Percentiles rank a stretch among this genome's conserved stretches.
Evolutionary conservation across 768 basidiomycete genomes (phyloP).

Genomic region (Leccinum sublutescens): DNA sequence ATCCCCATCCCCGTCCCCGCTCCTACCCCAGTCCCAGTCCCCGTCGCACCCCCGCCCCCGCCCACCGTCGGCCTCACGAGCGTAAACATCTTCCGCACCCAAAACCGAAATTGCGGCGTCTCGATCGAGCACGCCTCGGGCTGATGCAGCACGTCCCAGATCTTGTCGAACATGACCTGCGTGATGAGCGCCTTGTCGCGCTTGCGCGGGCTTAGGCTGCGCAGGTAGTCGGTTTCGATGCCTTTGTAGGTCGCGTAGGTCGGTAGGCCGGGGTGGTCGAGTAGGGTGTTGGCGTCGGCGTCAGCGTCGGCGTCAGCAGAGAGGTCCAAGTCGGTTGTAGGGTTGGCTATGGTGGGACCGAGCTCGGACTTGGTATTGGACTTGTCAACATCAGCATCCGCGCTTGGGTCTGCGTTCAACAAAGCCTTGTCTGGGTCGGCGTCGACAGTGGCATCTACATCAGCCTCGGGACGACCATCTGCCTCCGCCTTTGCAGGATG

Average conservation of each 20-base stretch:
- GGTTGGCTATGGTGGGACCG: neutral
- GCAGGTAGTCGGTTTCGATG: slow-evolving; percentile 58
- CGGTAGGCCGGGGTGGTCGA: slow-evolving; percentile 51
- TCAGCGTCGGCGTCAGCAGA: neutral
- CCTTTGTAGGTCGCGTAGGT: slow-evolving; percentile 58
- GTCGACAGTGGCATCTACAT: neutral
- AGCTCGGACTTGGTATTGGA: neutral
- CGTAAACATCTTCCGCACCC: slow-evolving; percentile 81
- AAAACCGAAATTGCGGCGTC: slow-evolving; percentile 75
- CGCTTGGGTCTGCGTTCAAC: neutral
- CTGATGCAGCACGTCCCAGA: slow-evolving; percentile 64
- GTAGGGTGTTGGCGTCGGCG: neutral
- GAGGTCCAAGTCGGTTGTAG: neutral
- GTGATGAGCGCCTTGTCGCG: slow-evolving; percentile 72
- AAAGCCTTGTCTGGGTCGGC: neutral
- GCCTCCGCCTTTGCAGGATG: neutral
- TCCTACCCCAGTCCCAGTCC: neutral
- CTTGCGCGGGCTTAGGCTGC: slow-evolving; percentile 54
- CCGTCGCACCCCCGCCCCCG: slow-evolving; percentile 13
- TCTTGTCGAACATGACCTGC: slow-evolving; percentile 65
- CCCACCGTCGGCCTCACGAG: slow-evolving; percentile 34
- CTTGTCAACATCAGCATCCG: neutral
- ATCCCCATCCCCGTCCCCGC: slow-evolving; percentile 16
- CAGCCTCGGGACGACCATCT: neutral
- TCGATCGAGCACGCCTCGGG: slow-evolving; percentile 44